Percentiles rank a stretch among this genome's conserved stretches.
phyloP scores from a whole-genome alignment of 2,329 filamentous ascomycete genomes.

The Conoideocrella luteorostrata region DNA sequence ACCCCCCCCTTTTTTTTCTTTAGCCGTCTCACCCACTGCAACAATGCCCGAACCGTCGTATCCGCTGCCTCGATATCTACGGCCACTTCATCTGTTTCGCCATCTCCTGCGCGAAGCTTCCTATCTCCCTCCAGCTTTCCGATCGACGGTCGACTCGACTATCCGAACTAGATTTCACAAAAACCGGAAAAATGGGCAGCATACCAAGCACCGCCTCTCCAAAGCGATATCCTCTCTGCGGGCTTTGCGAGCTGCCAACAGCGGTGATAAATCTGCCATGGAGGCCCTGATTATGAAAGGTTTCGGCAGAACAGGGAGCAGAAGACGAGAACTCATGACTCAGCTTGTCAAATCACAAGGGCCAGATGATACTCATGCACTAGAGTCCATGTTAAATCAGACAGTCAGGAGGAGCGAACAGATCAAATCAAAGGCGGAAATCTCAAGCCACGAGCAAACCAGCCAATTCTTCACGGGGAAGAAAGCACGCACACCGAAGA shows the following conservation, averaged over 20 bases:
- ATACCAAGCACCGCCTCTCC: constrained; percentile 26
- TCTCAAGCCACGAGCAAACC: constrained; percentile 2
- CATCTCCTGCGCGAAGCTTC: constrained; percentile 54
- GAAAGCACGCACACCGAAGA: constrained; percentile 8
- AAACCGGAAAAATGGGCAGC: constrained; percentile 23
- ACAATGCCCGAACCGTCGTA: constrained; percentile 24
- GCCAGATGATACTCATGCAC: constrained; percentile 32
- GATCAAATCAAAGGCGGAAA: neutral
- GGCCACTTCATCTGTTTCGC: constrained; percentile 42
- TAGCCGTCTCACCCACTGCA: neutral
- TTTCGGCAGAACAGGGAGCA: constrained; percentile 47
- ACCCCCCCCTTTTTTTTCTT: too few species aligned
- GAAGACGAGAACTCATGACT: constrained; percentile 41
- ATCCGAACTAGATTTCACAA: constrained; percentile 43
- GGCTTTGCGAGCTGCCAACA: constrained; percentile 45
- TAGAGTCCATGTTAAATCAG: constrained; percentile 27
- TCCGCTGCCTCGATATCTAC: constrained; percentile 18
- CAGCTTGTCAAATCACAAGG: constrained; percentile 30
- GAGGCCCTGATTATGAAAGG: constrained; percentile 38
- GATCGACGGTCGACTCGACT: constrained; percentile 33
- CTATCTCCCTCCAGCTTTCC: constrained; percentile 50
- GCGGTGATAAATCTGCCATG: constrained; percentile 42
- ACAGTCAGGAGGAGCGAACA: neutral
- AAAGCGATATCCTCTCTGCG: constrained; percentile 38
- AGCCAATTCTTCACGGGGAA: neutral